Evolutionary conservation across 139 green algal genomes (phyloP).

Genomic region (Chlorella sp.): DNA sequence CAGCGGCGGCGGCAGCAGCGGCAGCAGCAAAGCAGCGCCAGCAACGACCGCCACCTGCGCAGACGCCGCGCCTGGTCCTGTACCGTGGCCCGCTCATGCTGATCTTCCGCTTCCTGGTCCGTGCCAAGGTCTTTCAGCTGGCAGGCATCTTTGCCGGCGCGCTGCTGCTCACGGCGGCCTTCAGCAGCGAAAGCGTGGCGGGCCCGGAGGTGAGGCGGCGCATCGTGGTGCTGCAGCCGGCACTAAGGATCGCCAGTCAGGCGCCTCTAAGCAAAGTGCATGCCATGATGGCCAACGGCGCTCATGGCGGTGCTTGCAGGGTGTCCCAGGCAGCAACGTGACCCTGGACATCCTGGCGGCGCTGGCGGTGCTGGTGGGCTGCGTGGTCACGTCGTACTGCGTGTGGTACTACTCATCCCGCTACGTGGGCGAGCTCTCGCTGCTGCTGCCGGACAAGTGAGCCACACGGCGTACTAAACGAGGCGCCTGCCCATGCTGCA

Average conservation of each 20-base stretch:
- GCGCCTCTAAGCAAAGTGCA: no score
- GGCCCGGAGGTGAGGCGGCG: not conserved
- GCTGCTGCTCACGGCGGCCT: constrained; percentile 10
- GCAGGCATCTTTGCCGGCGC: constrained; percentile 31
- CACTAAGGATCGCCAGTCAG: no score
- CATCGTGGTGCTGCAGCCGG: not conserved
- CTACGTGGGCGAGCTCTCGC: constrained; percentile 72
- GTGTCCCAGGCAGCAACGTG: constrained; percentile 13
- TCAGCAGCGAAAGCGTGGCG: constrained; percentile 7
- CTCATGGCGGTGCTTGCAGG: constrained; percentile 2
- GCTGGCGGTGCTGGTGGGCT: constrained; percentile 27
- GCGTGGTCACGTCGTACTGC: constrained; percentile 41
- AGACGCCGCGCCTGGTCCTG: not conserved
- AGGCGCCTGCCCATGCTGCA: no score
- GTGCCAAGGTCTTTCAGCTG: constrained; percentile 64
- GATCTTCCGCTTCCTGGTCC: constrained; percentile 59
- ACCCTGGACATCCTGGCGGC: constrained; percentile 21
- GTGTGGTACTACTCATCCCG: constrained; percentile 62
- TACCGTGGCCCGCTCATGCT: constrained; percentile 29
- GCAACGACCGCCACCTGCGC: not conserved
- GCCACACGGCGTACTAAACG: no score
- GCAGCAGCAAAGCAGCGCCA: not conserved
- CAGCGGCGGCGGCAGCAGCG: no score
- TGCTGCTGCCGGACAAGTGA: constrained; percentile 40
- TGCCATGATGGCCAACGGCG: not conserved